Base-by-base conservation (phyloP, 306 rosid genomes). In the Lathyrus aphaca region DNA sequence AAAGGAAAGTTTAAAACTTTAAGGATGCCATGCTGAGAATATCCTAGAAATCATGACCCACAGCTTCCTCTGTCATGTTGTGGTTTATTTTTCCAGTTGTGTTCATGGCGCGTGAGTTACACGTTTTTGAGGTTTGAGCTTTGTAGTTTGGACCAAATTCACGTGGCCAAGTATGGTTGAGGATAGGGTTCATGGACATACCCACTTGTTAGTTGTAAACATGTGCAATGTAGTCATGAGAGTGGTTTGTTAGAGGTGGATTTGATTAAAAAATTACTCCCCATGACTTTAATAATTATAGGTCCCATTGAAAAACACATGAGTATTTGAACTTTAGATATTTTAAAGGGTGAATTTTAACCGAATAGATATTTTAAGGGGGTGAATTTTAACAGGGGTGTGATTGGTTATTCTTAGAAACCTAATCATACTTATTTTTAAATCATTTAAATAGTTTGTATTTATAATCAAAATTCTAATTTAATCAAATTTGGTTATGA, bases 41-140 rank as follows among this genome's bases (percentile, higher is more conserved):
- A 69, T 77, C 74, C 78, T 65, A 76, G 73, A 51, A 75, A 58
- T 49, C 35, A 39, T 43, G 15, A 44, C 61, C 79, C 79, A 68
- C 77, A 68, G 19, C 11, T 14, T 45, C 0, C 50, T 8, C 10
- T 10, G 59, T 60, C 59, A 16, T 40, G 5, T 38, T 25, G 37
- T 27, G 12, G 32, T 53, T 62, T 66, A 12, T 29, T 62, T 29
- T 61, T 35, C 23, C 44, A 6, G 6, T 56, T 42, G 39, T 53
- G 46, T 43, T 14, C 16, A 15, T 8, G 17, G 87, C 66, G 76
- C 85, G 87, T 87, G 72, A 53, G 15, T 21, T 21, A 4, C 32
- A 53, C 59, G 9, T 21, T 5, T 50, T 49, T 49, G 12, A 49
- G 56, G 23, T 46, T 46, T 46, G 53, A 15, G 53, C 19, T 15